A percentile compares a stretch with the other conserved stretches of the same genome.
Evolutionary conservation across 2,329 filamentous ascomycete species (phyloP).

Genomic region (Ceratocystis cubensis): DNA sequence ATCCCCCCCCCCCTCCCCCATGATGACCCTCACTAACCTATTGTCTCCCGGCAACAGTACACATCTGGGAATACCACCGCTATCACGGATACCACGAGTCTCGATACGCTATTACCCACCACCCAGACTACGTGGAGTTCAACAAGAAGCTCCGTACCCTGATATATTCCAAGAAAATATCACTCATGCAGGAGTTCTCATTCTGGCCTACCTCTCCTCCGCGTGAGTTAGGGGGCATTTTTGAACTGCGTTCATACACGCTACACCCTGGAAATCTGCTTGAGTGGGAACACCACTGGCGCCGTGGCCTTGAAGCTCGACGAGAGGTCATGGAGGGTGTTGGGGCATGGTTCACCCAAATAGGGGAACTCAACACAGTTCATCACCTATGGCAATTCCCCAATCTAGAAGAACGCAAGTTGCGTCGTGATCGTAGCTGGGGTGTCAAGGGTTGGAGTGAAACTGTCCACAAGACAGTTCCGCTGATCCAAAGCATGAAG

Average conservation of each 20-base stretch:
- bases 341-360: constrained; percentile 96
- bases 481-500: constrained; percentile 93
- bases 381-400: constrained; percentile 99
- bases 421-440: constrained; percentile 89
- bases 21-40: not conserved
- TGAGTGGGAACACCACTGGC: constrained; percentile 98
- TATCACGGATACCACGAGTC: constrained; percentile 94
- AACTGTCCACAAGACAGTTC: constrained; percentile 96
- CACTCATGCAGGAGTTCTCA: constrained; percentile 97
- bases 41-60: constrained; percentile 45
- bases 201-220: constrained; percentile 97
- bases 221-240: constrained; percentile 78
- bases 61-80: constrained; percentile 99
- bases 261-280: constrained; percentile 89
- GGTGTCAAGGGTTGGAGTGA: constrained; percentile 88
- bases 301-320: constrained; percentile 76
- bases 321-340: constrained; percentile 98
- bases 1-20: not conserved
- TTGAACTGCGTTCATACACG: constrained; percentile 93
- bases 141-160: constrained; percentile 74
- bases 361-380: constrained; percentile 93
- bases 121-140: constrained; percentile 74
- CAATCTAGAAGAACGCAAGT: constrained; percentile 84
- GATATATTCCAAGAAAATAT: constrained; percentile 72
- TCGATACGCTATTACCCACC: constrained; percentile 66